Conservation (phyloP, 768 basidiomycete species). For the Naganishia vaughanmartiniae region DNA sequence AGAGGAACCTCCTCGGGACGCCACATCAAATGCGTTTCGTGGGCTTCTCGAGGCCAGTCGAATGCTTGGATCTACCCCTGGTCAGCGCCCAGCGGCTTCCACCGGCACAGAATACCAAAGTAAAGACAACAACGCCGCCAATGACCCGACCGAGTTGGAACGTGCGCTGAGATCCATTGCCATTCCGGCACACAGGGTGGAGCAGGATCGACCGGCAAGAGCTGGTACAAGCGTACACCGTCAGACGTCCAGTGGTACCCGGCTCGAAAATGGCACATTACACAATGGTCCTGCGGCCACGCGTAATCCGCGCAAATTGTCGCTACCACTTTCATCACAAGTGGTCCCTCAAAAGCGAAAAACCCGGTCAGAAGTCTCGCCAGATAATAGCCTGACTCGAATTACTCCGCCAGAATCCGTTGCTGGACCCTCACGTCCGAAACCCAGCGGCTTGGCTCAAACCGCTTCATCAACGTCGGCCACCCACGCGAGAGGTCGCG, state of each 20-base stretch:
- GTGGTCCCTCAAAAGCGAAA: slow-evolving; percentile 22
- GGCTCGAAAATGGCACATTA: neutral
- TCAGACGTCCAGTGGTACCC: neutral
- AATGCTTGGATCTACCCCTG: neutral
- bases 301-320: neutral
- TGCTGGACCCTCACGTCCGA: neutral
- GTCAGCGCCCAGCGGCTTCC: neutral
- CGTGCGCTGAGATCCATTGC: slow-evolving; percentile 1
- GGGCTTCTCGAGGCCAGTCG: neutral
- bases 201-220: neutral
- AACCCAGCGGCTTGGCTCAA: neutral
- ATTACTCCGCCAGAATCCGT: neutral
- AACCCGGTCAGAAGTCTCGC: neutral
- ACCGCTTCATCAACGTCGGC: neutral
- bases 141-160: slow-evolving; percentile 12
- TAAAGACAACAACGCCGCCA: neutral
- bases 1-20: neutral
- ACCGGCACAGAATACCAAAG: neutral
- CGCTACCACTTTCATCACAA: neutral
- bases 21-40: neutral
- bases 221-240: neutral
- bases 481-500: slow-evolving; percentile 17
- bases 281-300: neutral
- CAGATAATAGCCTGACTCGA: neutral
- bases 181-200: neutral